Evolutionary conservation across 768 basidiomycete genomes (phyloP).

Genomic region (Rhizopogon vinicolor): DNA sequence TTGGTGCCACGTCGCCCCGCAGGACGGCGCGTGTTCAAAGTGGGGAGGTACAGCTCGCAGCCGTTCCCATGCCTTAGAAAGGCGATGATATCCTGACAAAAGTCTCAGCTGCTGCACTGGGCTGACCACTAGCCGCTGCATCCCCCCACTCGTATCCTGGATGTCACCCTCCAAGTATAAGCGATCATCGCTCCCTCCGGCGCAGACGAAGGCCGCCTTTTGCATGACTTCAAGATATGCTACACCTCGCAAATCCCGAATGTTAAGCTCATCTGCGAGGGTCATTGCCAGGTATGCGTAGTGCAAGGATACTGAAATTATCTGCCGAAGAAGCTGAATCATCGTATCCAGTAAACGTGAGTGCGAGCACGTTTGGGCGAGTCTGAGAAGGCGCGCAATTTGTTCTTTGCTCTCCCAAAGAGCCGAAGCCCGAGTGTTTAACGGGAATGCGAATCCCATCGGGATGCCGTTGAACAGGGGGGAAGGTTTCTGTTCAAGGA

Average conservation of each 20-base stretch:
- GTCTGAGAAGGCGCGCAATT: constrained; percentile 55
- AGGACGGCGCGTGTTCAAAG: constrained; percentile 63
- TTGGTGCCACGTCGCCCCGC: constrained; percentile 69
- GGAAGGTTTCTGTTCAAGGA: constrained; percentile 53
- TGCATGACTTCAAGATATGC: constrained; percentile 77
- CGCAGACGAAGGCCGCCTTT: constrained; percentile 36
- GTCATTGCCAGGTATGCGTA: constrained; percentile 73
- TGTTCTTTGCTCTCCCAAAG: constrained; percentile 39
- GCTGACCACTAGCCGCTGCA: constrained; percentile 49
- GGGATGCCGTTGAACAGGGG: constrained; percentile 44
- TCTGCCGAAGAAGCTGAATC: constrained; percentile 51
- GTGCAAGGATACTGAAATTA: constrained; percentile 58
- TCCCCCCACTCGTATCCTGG: constrained; percentile 29
- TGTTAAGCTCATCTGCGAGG: constrained; percentile 64
- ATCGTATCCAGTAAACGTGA: constrained; percentile 55
- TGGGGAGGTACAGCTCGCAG: constrained; percentile 50
- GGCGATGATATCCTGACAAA: constrained; percentile 65
- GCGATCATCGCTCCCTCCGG: constrained; percentile 8
- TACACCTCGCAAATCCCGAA: constrained; percentile 53
- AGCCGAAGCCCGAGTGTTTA: constrained; percentile 27
- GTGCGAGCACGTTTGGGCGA: constrained; percentile 67
- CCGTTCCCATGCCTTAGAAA: constrained; percentile 62
- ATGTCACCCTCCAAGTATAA: constrained; percentile 26
- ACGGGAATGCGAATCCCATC: constrained; percentile 18
- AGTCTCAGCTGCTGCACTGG: constrained; percentile 59